phyloP scores from a whole-genome alignment of 2,329 filamentous ascomycete species.

The Rutstroemia sp. region DNA sequence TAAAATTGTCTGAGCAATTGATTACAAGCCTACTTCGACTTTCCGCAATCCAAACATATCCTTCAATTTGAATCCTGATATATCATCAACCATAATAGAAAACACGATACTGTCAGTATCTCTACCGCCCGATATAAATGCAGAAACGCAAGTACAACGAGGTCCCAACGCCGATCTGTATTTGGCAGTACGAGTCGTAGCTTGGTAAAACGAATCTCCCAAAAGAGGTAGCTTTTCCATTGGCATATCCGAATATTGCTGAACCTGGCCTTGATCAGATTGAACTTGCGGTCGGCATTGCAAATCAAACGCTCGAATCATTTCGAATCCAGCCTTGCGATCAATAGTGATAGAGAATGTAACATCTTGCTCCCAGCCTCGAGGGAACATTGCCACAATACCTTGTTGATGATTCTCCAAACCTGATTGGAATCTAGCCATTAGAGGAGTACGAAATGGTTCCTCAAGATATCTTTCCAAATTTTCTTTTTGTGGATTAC shows the following conservation, averaged over 20 bases:
- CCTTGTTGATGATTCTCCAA: neutral
- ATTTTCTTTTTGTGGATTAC: neutral
- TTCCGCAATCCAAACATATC: neutral
- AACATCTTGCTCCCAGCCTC: neutral
- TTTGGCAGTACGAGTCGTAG: neutral
- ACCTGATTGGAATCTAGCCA: neutral
- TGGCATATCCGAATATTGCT: neutral
- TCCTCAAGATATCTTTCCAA: neutral
- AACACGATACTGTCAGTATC: neutral
- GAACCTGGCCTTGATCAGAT: neutral
- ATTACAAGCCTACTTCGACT: neutral
- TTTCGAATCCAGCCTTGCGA: neutral
- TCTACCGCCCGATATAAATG: neutral
- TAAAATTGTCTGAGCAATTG: too few relatives aligned
- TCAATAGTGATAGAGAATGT: neutral
- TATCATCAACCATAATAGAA: neutral
- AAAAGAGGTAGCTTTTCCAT: neutral
- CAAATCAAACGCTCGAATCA: neutral
- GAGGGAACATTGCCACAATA: neutral
- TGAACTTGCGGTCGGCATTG: neutral
- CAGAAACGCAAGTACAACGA: neutral
- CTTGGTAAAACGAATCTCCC: neutral
- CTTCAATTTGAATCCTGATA: neutral
- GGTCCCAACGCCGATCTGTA: neutral
- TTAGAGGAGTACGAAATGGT: neutral